Conservation (phyloP, 2,329 filamentous ascomycete species). For the Onygenales sp. region DNA sequence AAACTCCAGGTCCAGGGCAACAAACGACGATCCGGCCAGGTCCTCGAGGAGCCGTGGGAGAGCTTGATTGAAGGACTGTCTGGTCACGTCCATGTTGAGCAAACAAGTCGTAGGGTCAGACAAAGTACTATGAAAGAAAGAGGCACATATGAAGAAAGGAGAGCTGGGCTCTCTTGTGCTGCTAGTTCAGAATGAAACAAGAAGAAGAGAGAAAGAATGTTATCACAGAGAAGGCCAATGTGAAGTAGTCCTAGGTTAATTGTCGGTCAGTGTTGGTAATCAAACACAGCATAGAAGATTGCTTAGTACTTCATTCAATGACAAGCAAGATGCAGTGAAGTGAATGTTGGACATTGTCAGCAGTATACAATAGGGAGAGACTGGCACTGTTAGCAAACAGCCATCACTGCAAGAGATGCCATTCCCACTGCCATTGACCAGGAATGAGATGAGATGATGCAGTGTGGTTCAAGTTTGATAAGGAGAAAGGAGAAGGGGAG, state of each 20-base stretch:
- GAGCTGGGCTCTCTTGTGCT: neutral
- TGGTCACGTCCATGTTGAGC: conserved; percentile 48
- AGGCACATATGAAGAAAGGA: neutral
- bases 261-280: neutral
- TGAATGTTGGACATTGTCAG: too few species aligned
- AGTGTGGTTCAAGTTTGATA: neutral
- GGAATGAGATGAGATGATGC: too few species aligned
- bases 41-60: conserved; percentile 49
- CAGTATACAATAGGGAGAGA: too few species aligned
- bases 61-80: conserved; percentile 38
- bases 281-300: neutral
- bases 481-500: neutral
- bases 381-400: too few species aligned
- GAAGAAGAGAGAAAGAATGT: neutral
- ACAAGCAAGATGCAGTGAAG: too few species aligned
- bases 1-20: conserved; percentile 58
- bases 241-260: neutral
- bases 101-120: neutral
- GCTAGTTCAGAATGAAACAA: neutral
- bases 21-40: conserved; percentile 51
- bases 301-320: neutral
- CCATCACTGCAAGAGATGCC: too few species aligned
- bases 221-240: neutral
- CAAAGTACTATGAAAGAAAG: neutral
- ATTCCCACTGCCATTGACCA: too few species aligned